Evolutionary conservation across 768 basidiomycete species (phyloP).

Genomic region (Hemileccinum impolitum): DNA sequence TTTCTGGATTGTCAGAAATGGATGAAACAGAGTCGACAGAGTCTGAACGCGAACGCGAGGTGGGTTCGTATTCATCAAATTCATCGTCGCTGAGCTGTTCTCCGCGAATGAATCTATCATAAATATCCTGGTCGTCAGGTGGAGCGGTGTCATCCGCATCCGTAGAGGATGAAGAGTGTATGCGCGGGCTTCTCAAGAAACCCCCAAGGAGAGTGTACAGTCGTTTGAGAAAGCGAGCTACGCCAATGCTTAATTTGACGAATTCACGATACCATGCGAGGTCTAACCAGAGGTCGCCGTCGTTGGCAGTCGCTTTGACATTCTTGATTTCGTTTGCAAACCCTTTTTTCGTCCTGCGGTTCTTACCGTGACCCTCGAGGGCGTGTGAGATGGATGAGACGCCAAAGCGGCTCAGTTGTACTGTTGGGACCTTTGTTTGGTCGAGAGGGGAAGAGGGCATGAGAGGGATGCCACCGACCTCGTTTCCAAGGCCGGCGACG

Average conservation of each 20-base stretch:
- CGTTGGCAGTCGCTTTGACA: slow-evolving; percentile 34
- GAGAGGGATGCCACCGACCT: slow-evolving; percentile 54
- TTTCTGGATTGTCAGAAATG: slow-evolving; percentile 28
- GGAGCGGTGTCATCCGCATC: slow-evolving; percentile 4
- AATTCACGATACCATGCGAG: slow-evolving; percentile 41
- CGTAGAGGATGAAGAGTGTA: slow-evolving; percentile 3
- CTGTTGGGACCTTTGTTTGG: slow-evolving; percentile 29
- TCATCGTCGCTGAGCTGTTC: slow-evolving; percentile 52
- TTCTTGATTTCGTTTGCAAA: slow-evolving; percentile 51
- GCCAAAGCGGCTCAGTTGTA: slow-evolving; percentile 41
- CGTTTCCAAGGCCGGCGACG: slow-evolving; percentile 68
- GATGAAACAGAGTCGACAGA: slow-evolving; percentile 22
- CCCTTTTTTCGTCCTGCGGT: slow-evolving; percentile 31
- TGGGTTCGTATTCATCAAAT: slow-evolving; percentile 36
- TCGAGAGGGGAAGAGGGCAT: slow-evolving; percentile 7
- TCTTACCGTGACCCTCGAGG: slow-evolving; percentile 25
- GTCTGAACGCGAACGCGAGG: slow-evolving; percentile 19
- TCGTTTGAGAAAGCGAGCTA: slow-evolving; percentile 27
- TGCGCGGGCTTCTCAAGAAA: slow-evolving; percentile 17
- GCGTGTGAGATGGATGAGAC: slow-evolving; percentile 36
- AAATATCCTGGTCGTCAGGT: slow-evolving; percentile 38
- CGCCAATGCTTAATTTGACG: slow-evolving; percentile 30
- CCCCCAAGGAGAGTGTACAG: slow-evolving; percentile 15
- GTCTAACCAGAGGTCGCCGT: slow-evolving; percentile 39
- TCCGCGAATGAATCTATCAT: slow-evolving; percentile 58